Conservation (phyloP, 257 asterid genomes). For the Nicotiana noctiflora region DNA sequence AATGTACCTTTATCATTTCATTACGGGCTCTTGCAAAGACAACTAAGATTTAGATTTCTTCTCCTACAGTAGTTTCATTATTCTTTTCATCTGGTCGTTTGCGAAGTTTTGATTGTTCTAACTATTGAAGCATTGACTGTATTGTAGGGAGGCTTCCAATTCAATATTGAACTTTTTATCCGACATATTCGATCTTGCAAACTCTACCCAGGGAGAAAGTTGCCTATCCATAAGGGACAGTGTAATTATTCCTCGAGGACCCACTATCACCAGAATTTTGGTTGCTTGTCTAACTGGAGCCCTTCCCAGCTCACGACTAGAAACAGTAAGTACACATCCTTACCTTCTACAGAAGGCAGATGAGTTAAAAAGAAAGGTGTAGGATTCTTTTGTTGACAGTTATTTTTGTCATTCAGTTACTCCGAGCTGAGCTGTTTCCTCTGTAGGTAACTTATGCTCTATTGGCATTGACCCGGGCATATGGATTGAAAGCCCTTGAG, state of each 20-base stretch:
- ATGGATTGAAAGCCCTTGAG: slow-evolving; percentile 59
- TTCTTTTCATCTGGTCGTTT: neutral
- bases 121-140: neutral
- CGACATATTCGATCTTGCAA: slow-evolving; percentile 74
- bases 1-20: too few relatives aligned
- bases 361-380: neutral
- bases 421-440: slow-evolving; percentile 14
- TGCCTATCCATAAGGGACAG: slow-evolving; percentile 65
- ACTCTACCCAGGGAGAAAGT: slow-evolving; percentile 57
- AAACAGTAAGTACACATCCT: slow-evolving; percentile 45
- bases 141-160: slow-evolving; percentile 95
- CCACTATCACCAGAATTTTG: slow-evolving; percentile 64
- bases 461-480: slow-evolving; percentile 67
- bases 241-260: slow-evolving; percentile 75
- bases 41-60: neutral
- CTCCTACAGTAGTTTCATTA: neutral
- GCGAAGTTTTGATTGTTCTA: neutral
- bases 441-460: slow-evolving; percentile 76
- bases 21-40: too few relatives aligned
- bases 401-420: slow-evolving; percentile 5
- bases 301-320: slow-evolving; percentile 85
- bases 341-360: neutral
- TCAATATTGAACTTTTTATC: slow-evolving; percentile 77
- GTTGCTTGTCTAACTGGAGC: slow-evolving; percentile 91
- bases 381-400: neutral